A percentile compares a stretch with the other conserved stretches of the same genome.
Conservation (phyloP, 2,329 filamentous ascomycete species). For the Calonectria pteridis region DNA sequence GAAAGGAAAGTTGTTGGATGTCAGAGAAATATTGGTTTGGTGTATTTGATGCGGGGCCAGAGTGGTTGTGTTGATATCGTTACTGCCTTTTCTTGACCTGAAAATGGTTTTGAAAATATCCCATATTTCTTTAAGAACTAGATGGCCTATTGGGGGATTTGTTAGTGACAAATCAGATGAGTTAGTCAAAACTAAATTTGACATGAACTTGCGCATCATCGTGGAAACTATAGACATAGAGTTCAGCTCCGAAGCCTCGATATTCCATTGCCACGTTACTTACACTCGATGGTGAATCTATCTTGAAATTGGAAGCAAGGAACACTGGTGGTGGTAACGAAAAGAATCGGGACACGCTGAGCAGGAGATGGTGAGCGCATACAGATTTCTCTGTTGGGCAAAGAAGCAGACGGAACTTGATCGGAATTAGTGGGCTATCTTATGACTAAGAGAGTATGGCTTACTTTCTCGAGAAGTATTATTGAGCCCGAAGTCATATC, state of each 20-base stretch:
- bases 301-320: constrained; percentile 3
- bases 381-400: background rate
- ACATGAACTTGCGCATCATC: background rate
- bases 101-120: background rate
- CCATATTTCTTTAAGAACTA: background rate
- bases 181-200: background rate
- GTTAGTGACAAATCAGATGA: background rate
- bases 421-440: background rate
- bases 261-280: background rate
- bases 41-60: too few species aligned
- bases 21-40: background rate
- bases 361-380: background rate
- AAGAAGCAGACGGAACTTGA: background rate
- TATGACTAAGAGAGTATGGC: background rate
- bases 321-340: background rate
- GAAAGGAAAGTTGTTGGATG: background rate
- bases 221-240: background rate
- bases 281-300: background rate
- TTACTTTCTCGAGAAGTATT: background rate
- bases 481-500: background rate
- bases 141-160: background rate
- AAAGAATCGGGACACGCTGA: background rate
- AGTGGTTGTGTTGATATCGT: background rate
- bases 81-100: background rate
- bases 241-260: background rate